phyloP scores from a whole-genome alignment of 2,329 filamentous ascomycete genomes.

The Rugonectria rugulosa region DNA sequence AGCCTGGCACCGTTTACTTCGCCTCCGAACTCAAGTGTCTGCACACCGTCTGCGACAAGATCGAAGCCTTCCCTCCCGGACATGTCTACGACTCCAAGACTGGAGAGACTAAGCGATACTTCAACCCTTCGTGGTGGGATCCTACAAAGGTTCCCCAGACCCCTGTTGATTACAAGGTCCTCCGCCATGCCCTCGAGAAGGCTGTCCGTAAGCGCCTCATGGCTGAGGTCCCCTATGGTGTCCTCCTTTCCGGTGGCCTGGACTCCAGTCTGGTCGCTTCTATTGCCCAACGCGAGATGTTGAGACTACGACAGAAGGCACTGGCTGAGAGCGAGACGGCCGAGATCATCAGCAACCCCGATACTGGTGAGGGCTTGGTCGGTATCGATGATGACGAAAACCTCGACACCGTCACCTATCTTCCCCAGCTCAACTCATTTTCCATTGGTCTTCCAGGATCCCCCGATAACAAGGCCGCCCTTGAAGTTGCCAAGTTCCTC shows the following conservation, averaged over 20 bases:
- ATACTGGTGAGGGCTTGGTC: conserved; percentile 76
- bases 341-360: conserved; percentile 54
- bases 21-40: conserved; percentile 96
- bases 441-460: conserved; percentile 95
- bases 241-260: conserved; percentile 91
- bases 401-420: conserved; percentile 86
- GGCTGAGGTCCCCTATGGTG: conserved; percentile 98
- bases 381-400: conserved; percentile 94
- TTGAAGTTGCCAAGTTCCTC: conserved; percentile 94
- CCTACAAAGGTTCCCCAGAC: conserved; percentile 77
- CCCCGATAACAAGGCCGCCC: conserved; percentile 89
- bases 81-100: conserved; percentile 97
- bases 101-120: conserved; percentile 85
- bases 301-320: conserved; percentile 75
- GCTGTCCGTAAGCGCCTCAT: conserved; percentile 96
- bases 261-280: conserved; percentile 95
- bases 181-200: conserved; percentile 85
- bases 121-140: conserved; percentile 92
- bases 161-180: conserved; percentile 82
- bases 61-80: conserved; percentile 91
- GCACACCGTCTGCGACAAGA: conserved; percentile 92
- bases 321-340: conserved; percentile 54
- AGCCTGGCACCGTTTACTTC: conserved; percentile 89
- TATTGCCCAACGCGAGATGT: conserved; percentile 92
- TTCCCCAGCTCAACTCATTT: conserved; percentile 97